Conservation (phyloP, 2,329 filamentous ascomycete species). For the Didymella pomorum region DNA sequence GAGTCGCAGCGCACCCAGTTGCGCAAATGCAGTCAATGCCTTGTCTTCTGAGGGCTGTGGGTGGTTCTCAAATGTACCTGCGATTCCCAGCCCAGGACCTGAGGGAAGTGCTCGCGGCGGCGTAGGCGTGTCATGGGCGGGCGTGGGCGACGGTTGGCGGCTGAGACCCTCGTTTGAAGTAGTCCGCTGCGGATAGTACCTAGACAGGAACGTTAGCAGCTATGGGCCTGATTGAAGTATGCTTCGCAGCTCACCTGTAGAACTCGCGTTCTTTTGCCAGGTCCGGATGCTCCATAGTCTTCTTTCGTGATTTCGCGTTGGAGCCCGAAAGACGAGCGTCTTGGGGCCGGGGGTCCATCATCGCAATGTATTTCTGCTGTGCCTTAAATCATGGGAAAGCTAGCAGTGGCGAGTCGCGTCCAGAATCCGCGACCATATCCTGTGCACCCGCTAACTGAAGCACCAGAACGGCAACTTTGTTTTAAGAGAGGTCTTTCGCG, state of each 20-base stretch:
- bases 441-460: constrained; percentile 6
- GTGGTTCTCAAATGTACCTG: constrained; percentile 5
- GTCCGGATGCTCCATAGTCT: constrained; percentile 37
- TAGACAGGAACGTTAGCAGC: constrained; percentile 15
- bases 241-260: constrained; percentile 36
- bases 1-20: constrained; percentile 50
- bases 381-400: constrained; percentile 7
- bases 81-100: constrained; percentile 13
- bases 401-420: constrained; percentile 15
- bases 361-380: constrained; percentile 4
- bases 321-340: constrained; percentile 20
- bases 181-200: constrained; percentile 43
- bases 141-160: constrained; percentile 32
- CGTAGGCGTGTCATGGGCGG: constrained; percentile 11
- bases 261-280: constrained; percentile 47
- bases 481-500: constrained; percentile 9
- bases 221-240: neutral
- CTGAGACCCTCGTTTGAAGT: constrained; percentile 28
- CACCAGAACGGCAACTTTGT: constrained; percentile 11
- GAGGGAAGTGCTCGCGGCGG: constrained; percentile 22
- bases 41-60: constrained; percentile 41
- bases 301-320: constrained; percentile 18
- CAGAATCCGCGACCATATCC: constrained; percentile 15
- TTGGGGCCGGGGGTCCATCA: constrained; percentile 16
- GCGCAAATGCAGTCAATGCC: constrained; percentile 50